phyloP scores from a whole-genome alignment of 1,139 yeast genomes.

The Geotrichum cucujoidarum region DNA sequence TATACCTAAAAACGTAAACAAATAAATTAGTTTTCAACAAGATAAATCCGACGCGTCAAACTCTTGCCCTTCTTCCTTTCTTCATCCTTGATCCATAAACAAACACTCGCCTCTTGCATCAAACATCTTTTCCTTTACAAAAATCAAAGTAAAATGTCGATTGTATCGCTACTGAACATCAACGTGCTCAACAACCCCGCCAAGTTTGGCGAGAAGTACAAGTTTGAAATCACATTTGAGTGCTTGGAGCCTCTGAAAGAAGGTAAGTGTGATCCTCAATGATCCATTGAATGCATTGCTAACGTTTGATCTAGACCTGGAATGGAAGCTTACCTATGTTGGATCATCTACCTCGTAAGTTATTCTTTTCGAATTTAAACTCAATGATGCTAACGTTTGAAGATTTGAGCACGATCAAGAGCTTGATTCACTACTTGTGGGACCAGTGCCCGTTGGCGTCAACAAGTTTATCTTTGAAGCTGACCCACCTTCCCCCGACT shows the following conservation, averaged over 20 bases:
- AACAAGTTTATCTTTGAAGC: slow-evolving; percentile 90
- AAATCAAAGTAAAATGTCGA: slow-evolving; percentile 56
- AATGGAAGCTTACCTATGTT: slow-evolving; percentile 95
- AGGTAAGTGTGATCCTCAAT: slow-evolving; percentile 35
- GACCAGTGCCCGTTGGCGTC: slow-evolving; percentile 97
- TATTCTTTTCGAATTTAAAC: not conserved
- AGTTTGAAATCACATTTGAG: slow-evolving; percentile 94
- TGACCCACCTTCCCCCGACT: slow-evolving; percentile 93
- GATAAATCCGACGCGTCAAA: not conserved
- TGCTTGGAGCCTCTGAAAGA: slow-evolving; percentile 89
- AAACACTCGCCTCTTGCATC: too few species aligned
- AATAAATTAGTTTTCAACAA: not conserved
- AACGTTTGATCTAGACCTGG: slow-evolving; percentile 51
- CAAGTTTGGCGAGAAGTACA: slow-evolving; percentile 85
- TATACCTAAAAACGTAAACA: not conserved
- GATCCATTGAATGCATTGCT: not conserved
- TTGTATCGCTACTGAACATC: slow-evolving; percentile 86
- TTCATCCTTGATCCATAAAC: not conserved
- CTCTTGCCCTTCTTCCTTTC: not conserved
- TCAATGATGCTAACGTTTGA: not conserved
- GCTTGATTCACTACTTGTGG: slow-evolving; percentile 87
- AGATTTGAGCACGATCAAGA: slow-evolving; percentile 90
- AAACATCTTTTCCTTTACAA: not conserved
- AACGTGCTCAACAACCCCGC: slow-evolving; percentile 95
- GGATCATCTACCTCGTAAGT: slow-evolving; percentile 78